A percentile compares a stretch with the other conserved stretches of the same genome.
phyloP scores from a whole-genome alignment of 305 asterid species.

The Fraxinus albicans region DNA sequence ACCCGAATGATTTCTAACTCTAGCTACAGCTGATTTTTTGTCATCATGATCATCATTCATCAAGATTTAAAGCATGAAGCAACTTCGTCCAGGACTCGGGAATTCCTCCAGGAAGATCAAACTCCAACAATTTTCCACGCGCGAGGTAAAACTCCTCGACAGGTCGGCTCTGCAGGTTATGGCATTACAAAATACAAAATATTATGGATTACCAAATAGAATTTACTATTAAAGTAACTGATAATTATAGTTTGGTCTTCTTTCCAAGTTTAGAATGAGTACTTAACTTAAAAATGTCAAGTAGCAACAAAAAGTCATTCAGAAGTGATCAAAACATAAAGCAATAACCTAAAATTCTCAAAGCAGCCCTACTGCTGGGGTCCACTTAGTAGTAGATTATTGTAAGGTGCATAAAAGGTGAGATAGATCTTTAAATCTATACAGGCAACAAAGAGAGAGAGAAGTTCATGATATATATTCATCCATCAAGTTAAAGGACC shows the following conservation, averaged over 20 bases:
- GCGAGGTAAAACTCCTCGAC: conserved; percentile 77
- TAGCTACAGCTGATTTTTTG: conserved; percentile 71
- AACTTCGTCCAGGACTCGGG: conserved; percentile 89
- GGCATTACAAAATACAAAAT: background rate
- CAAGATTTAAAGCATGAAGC: conserved; percentile 74
- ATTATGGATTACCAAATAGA: background rate
- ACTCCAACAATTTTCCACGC: conserved; percentile 74
- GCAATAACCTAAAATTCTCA: background rate
- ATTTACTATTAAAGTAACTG: background rate
- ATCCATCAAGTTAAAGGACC: background rate
- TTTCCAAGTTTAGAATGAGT: background rate
- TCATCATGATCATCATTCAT: conserved; percentile 67
- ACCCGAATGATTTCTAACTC: conserved; percentile 19
- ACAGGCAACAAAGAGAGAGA: too few species aligned
- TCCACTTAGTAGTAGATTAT: background rate
- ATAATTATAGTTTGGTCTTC: background rate
- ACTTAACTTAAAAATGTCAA: background rate
- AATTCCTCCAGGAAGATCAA: conserved; percentile 93
- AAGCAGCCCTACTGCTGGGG: background rate
- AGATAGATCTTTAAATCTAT: background rate
- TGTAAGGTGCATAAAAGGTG: background rate
- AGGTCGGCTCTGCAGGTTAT: conserved; percentile 61
- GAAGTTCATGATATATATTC: background rate
- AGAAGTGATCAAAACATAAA: background rate
- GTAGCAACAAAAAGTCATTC: background rate